phyloP scores from a whole-genome alignment of 768 basidiomycete genomes.

The Suillus fuscotomentosus region DNA sequence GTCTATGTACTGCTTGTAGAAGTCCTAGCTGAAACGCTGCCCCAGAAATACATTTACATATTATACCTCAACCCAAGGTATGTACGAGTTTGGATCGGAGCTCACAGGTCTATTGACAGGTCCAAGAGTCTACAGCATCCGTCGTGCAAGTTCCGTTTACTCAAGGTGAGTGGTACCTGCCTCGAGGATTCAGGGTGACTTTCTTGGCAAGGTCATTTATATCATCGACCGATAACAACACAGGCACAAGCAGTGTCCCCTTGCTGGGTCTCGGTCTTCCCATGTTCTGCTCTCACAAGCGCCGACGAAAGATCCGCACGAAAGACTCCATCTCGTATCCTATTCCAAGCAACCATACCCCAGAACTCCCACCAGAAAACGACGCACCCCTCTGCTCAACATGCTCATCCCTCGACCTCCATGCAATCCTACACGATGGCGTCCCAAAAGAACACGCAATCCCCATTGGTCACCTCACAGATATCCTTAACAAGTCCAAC shows the following conservation, averaged over 20 bases:
- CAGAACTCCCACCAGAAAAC: not conserved
- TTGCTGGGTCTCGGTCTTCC: not conserved
- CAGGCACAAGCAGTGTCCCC: not conserved
- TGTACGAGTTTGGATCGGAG: not conserved
- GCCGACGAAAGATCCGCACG: not conserved
- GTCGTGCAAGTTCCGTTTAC: not conserved
- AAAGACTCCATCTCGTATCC: not conserved
- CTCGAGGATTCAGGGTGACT: not conserved
- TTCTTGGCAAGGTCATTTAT: not conserved
- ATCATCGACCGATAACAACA: not conserved
- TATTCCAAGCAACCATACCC: not conserved
- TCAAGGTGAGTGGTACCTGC: not conserved
- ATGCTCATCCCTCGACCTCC: conserved; percentile 8
- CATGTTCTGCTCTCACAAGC: not conserved
- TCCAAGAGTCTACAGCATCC: not conserved
- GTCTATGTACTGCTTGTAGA: not conserved
- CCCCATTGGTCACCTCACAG: not conserved
- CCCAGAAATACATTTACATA: too few relatives aligned
- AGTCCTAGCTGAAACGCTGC: not conserved
- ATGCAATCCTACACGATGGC: conserved; percentile 1
- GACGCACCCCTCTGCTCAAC: conserved; percentile 5
- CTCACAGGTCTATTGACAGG: not conserved
- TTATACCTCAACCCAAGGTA: not conserved
- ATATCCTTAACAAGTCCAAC: conserved; percentile 3
- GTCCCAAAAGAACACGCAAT: not conserved